Evolutionary conservation across 2,329 filamentous ascomycete genomes (phyloP).

Genomic region (Hymenoscyphus salicellus): DNA sequence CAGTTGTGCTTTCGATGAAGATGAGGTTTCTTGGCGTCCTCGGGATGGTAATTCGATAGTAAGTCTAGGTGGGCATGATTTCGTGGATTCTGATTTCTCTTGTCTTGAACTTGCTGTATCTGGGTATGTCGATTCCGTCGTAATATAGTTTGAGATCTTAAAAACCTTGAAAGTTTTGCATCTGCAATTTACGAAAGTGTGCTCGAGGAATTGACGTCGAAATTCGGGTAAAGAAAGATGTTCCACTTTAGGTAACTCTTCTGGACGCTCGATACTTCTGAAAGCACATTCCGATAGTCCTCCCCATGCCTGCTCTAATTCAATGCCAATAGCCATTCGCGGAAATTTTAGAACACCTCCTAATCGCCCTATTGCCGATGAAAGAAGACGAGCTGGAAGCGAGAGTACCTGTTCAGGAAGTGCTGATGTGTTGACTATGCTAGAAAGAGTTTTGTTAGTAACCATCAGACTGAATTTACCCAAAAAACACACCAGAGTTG

Average conservation of each 20-base stretch:
- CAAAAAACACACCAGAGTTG: constrained; percentile 12
- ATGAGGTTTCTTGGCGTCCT: constrained; percentile 10
- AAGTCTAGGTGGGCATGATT: not conserved
- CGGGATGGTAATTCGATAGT: constrained; percentile 14
- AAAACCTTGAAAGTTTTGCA: constrained; percentile 12
- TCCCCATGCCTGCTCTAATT: constrained; percentile 19
- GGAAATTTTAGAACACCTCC: constrained; percentile 12
- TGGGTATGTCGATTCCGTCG: too few species aligned
- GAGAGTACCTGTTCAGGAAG: constrained; percentile 10
- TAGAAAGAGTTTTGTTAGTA: not conserved
- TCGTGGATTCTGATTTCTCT: not conserved
- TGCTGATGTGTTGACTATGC: constrained; percentile 16
- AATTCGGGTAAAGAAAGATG: constrained; percentile 17
- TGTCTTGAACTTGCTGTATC: not conserved
- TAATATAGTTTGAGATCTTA: not conserved
- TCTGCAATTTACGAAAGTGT: constrained; percentile 12
- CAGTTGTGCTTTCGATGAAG: constrained; percentile 10
- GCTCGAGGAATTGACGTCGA: constrained; percentile 15
- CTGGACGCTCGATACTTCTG: constrained; percentile 13
- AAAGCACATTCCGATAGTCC: constrained; percentile 14
- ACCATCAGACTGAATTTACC: not conserved
- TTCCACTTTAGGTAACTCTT: constrained; percentile 12
- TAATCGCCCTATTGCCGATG: constrained; percentile 4
- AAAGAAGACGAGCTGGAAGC: constrained; percentile 7
- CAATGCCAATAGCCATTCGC: constrained; percentile 13